A percentile compares a stretch with the other conserved stretches of the same genome.
phyloP scores from a whole-genome alignment of 1,284 basidiomycete species.

The Flammula alnicola region DNA sequence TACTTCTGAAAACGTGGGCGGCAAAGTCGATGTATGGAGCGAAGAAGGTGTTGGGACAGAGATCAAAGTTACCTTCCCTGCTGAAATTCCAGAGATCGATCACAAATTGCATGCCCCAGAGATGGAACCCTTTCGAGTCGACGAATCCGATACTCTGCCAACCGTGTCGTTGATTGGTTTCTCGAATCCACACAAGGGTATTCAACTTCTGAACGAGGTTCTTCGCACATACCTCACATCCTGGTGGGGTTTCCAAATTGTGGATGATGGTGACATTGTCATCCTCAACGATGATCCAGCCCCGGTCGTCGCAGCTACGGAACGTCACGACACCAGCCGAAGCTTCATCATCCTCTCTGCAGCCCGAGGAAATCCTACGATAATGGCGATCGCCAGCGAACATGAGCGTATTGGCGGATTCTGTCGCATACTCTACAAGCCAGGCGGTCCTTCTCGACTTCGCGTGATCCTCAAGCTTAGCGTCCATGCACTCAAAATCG shows the following conservation, averaged over 20 bases:
- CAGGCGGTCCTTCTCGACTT: conserved; percentile 82
- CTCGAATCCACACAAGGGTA: conserved; percentile 67
- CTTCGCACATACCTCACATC: conserved; percentile 68
- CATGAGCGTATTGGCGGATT: conserved; percentile 87
- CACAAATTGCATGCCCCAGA: conserved; percentile 37
- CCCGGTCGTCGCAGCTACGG: conserved; percentile 61
- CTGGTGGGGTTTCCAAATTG: conserved; percentile 80
- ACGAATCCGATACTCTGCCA: conserved; percentile 49
- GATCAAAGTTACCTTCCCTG: conserved; percentile 86
- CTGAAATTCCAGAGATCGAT: conserved; percentile 61
- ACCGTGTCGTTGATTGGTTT: conserved; percentile 80
- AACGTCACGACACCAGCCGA: conserved; percentile 57
- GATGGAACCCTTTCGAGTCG: conserved; percentile 52
- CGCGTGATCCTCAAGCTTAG: conserved; percentile 74
- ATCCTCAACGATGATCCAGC: conserved; percentile 83
- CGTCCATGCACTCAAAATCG: conserved; percentile 64
- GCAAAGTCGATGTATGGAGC: conserved; percentile 89
- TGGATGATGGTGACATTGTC: conserved; percentile 72
- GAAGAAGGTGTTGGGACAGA: conserved; percentile 93
- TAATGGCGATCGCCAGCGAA: conserved; percentile 67
- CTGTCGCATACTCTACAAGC: conserved; percentile 88
- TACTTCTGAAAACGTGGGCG: conserved; percentile 83
- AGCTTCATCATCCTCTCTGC: conserved; percentile 80
- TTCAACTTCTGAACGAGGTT: conserved; percentile 68
- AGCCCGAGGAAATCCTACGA: conserved; percentile 65